Evolutionary conservation across 2,329 filamentous ascomycete genomes (phyloP).

Genomic region (Colletotrichum phormii): DNA sequence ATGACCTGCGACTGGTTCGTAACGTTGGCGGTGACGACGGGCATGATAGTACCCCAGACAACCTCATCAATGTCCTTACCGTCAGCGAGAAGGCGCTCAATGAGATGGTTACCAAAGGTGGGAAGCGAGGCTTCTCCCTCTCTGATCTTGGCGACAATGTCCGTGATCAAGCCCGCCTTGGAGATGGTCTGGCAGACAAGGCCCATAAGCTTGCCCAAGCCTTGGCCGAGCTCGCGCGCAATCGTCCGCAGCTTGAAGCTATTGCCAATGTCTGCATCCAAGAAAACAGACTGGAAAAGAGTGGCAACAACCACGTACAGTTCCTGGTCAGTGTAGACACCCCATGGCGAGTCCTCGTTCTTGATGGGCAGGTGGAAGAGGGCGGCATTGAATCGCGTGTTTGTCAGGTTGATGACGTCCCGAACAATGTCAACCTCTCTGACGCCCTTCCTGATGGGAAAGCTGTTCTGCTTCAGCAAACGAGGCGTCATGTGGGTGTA

Average conservation of each 20-base stretch:
- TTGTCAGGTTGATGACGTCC: conserved; percentile 62
- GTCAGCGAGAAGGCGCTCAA: conserved; percentile 64
- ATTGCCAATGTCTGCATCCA: conserved; percentile 67
- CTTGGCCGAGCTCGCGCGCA: conserved; percentile 60
- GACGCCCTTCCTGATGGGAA: conserved; percentile 39
- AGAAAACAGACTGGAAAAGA: conserved; percentile 66
- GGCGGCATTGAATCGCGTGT: conserved; percentile 65
- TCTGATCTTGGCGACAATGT: conserved; percentile 60
- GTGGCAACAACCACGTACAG: conserved; percentile 67
- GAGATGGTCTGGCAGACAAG: conserved; percentile 61
- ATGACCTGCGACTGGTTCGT: conserved; percentile 70
- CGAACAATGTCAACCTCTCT: conserved; percentile 51
- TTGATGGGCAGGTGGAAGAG: conserved; percentile 67
- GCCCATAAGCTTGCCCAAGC: conserved; percentile 64
- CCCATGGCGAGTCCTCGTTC: conserved; percentile 60
- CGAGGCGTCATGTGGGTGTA: conserved; percentile 40
- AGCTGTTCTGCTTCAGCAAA: conserved; percentile 44
- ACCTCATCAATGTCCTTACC: conserved; percentile 65
- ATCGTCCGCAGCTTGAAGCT: conserved; percentile 65
- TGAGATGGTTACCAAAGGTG: conserved; percentile 69
- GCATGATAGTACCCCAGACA: conserved; percentile 67
- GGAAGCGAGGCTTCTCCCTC: conserved; percentile 45
- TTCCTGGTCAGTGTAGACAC: conserved; percentile 68
- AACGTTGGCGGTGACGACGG: conserved; percentile 66
- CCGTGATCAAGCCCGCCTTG: conserved; percentile 59